These are phyloP conservation scores for Rhizopogon sp. DNA, from an alignment of 768 basidiomycete genomes.

Conservation along the genomic window DNA sequence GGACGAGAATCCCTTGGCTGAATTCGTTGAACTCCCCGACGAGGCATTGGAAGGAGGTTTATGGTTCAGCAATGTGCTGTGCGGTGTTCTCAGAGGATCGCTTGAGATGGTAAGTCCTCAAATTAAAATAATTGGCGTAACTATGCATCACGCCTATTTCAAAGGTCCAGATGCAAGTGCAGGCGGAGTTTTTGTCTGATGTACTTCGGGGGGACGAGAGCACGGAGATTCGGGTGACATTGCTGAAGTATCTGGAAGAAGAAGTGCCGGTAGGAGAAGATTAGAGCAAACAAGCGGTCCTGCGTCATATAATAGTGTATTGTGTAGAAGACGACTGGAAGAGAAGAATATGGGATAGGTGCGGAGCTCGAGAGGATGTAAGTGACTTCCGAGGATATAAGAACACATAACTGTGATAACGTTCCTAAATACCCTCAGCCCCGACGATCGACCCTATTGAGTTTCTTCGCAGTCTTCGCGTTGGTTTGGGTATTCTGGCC, in stretches of 20 bases:
- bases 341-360: not conserved
- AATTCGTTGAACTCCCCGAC: slow-evolving; percentile 95
- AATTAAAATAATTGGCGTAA: not conserved
- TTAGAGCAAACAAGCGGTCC: slow-evolving; percentile 33
- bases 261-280: slow-evolving; percentile 94
- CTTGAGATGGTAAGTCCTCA: slow-evolving; percentile 82
- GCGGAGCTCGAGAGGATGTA: not conserved
- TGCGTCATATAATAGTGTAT: slow-evolving; percentile 1
- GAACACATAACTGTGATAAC: slow-evolving; percentile 7
- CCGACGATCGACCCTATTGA: slow-evolving; percentile 79
- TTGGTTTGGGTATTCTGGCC: slow-evolving; percentile 93
- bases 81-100: slow-evolving; percentile 89
- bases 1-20: slow-evolving; percentile 94
- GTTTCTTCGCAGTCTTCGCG: slow-evolving; percentile 83
- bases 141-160: not conserved
- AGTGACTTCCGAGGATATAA: slow-evolving; percentile 1
- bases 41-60: slow-evolving; percentile 89
- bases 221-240: slow-evolving; percentile 88
- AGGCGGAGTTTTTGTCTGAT: slow-evolving; percentile 85
- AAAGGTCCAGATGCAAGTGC: slow-evolving; percentile 95
- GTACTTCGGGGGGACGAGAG: slow-evolving; percentile 88
- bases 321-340: not conserved
- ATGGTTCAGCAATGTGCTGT: slow-evolving; percentile 96
- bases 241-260: slow-evolving; percentile 92
- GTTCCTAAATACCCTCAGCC: slow-evolving; percentile 18